phyloP scores from a whole-genome alignment of 1,139 yeast genomes.

The Candida freyschussii region DNA sequence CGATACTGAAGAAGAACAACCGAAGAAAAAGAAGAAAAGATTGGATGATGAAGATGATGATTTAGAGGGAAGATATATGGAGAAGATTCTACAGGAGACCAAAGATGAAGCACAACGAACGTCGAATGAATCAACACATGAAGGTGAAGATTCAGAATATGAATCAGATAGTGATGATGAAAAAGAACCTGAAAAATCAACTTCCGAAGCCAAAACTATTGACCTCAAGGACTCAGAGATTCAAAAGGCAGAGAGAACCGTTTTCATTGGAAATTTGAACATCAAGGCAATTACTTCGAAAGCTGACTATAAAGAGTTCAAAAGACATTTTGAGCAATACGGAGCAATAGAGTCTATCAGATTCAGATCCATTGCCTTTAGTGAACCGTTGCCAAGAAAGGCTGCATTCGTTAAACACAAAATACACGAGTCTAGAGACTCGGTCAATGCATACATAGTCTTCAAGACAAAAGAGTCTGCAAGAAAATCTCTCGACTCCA shows the following conservation, averaged over 20 bases:
- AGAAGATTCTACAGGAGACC: slow-evolving; percentile 18
- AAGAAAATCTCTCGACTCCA: slow-evolving; percentile 48
- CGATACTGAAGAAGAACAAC: slow-evolving; percentile 14
- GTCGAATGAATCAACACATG: slow-evolving; percentile 12
- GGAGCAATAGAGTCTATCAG: slow-evolving; percentile 73
- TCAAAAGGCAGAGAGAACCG: slow-evolving; percentile 80
- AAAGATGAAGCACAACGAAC: slow-evolving; percentile 14
- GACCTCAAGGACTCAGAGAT: slow-evolving; percentile 62
- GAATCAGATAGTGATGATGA: slow-evolving; percentile 17
- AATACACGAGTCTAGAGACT: slow-evolving; percentile 70
- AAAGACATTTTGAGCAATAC: slow-evolving; percentile 48
- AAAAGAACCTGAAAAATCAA: slow-evolving; percentile 11
- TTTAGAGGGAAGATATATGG: slow-evolving; percentile 27
- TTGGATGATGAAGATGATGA: slow-evolving; percentile 29
- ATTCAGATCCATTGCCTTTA: slow-evolving; percentile 88
- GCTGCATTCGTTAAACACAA: slow-evolving; percentile 84
- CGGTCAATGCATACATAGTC: slow-evolving; percentile 86
- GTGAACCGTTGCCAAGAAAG: slow-evolving; percentile 85
- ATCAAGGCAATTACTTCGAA: slow-evolving; percentile 62
- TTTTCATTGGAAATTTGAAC: slow-evolving; percentile 86
- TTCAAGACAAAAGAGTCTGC: slow-evolving; percentile 49
- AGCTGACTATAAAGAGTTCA: slow-evolving; percentile 55
- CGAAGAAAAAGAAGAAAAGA: slow-evolving; percentile 14
- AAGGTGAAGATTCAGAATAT: slow-evolving; percentile 13
- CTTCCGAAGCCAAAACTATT: slow-evolving; percentile 28